Conservation (phyloP, 441 rosid genomes). For the Raphanus hybrid region DNA sequence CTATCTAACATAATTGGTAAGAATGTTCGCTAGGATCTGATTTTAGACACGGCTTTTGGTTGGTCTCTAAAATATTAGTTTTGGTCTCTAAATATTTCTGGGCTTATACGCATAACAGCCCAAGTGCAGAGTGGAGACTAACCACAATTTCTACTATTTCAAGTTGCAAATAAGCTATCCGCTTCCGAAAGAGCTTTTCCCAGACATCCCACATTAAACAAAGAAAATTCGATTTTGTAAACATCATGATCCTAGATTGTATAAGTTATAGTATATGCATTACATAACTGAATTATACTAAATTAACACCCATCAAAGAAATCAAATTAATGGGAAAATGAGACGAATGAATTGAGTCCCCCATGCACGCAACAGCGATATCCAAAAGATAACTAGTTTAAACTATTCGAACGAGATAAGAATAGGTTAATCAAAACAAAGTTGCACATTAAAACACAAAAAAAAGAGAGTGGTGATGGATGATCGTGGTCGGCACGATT, state of each 20-base stretch:
- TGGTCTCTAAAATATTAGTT: too few relatives aligned
- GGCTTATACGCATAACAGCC: too few relatives aligned
- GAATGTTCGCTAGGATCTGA: too few relatives aligned
- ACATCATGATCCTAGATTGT: not conserved
- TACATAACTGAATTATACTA: conserved; percentile 7
- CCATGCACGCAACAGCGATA: conserved; percentile 35
- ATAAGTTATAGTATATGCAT: not conserved
- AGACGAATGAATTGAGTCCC: conserved; percentile 18
- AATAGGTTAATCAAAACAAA: not conserved
- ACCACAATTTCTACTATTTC: too few relatives aligned
- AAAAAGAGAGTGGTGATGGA: conserved; percentile 16
- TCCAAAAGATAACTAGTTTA: conserved; percentile 13
- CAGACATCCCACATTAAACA: not conserved
- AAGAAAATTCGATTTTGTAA: not conserved
- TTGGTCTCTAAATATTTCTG: too few relatives aligned
- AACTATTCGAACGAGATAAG: conserved; percentile 1
- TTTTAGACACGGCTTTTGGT: too few relatives aligned
- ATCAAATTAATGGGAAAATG: not conserved
- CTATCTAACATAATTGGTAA: too few relatives aligned
- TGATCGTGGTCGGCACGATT: conserved; percentile 36
- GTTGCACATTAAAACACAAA: not conserved
- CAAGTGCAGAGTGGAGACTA: too few relatives aligned
- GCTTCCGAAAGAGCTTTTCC: not conserved
- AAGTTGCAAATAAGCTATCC: not conserved
- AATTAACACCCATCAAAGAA: conserved; percentile 5